phyloP scores from a whole-genome alignment of 148 eudicot species.

The Vaccinium vitisidaea region DNA sequence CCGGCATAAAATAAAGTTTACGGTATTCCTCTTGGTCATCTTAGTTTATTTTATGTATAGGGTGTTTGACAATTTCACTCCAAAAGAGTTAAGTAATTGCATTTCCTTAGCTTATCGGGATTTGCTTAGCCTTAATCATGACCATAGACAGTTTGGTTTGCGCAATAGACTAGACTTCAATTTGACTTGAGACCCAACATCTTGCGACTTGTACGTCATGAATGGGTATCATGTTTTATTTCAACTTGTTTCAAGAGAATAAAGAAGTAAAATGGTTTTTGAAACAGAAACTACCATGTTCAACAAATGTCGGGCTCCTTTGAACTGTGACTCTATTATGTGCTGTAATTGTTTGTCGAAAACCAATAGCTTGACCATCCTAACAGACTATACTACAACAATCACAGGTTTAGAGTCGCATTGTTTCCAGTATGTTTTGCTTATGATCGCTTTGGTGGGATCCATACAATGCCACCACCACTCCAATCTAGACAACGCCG shows the following conservation, averaged over 20 bases:
- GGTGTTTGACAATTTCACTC: too few relatives aligned
- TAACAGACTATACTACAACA: neutral
- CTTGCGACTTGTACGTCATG: neutral
- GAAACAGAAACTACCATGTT: neutral
- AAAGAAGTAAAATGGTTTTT: neutral
- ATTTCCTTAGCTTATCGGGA: too few relatives aligned
- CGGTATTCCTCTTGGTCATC: too few relatives aligned
- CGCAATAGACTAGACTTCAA: too few relatives aligned
- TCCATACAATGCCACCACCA: neutral
- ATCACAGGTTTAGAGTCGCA: neutral
- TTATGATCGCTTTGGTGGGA: neutral
- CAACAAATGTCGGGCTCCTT: neutral
- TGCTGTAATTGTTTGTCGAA: neutral
- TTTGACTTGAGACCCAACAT: too few relatives aligned
- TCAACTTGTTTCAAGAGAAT: slow-evolving; percentile 1
- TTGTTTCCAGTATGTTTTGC: neutral
- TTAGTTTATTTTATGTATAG: too few relatives aligned
- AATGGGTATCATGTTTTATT: neutral
- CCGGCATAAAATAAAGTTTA: too few relatives aligned
- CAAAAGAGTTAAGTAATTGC: too few relatives aligned
- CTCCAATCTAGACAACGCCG: neutral
- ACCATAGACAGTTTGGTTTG: too few relatives aligned
- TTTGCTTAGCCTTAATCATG: too few relatives aligned
- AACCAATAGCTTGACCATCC: neutral
- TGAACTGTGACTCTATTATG: neutral